phyloP scores from a whole-genome alignment of 257 asterid species.

The Capsicum chinense region DNA sequence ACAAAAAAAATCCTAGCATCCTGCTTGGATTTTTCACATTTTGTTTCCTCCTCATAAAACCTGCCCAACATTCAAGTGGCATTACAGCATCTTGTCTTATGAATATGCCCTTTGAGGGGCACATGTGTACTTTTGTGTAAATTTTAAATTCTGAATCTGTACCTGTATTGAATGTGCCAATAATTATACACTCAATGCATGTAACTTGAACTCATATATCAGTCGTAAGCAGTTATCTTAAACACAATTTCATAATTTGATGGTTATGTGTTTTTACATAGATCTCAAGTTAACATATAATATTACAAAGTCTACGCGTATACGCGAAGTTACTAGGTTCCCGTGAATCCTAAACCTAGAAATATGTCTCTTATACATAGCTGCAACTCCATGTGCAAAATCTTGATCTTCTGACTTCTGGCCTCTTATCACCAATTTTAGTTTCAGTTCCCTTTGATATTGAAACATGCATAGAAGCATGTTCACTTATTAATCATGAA shows the following conservation, averaged over 20 bases:
- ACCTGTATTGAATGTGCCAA: not conserved
- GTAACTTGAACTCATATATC: not conserved
- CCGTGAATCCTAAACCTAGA: not conserved
- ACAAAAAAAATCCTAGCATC: not conserved
- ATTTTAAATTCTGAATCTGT: too few relatives aligned
- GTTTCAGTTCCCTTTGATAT: not conserved
- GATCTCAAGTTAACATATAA: not conserved
- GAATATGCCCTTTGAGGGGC: not conserved
- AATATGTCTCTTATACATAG: not conserved
- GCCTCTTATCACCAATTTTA: conserved; percentile 7
- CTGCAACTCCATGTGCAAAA: conserved; percentile 15
- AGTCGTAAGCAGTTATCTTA: not conserved
- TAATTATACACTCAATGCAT: not conserved
- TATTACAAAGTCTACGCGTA: too few relatives aligned
- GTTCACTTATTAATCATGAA: conserved; percentile 8
- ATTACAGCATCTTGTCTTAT: conserved; percentile 30
- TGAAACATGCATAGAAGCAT: not conserved
- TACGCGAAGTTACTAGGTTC: not conserved
- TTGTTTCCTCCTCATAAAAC: not conserved
- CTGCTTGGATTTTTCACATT: not conserved
- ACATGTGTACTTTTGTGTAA: too few relatives aligned
- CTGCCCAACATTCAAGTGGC: conserved; percentile 24
- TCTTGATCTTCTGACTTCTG: conserved; percentile 19
- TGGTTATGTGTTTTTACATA: not conserved
- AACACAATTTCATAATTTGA: not conserved